Evolutionary conservation across 768 basidiomycete genomes (phyloP).

Genomic region (Auricularia sp.): DNA sequence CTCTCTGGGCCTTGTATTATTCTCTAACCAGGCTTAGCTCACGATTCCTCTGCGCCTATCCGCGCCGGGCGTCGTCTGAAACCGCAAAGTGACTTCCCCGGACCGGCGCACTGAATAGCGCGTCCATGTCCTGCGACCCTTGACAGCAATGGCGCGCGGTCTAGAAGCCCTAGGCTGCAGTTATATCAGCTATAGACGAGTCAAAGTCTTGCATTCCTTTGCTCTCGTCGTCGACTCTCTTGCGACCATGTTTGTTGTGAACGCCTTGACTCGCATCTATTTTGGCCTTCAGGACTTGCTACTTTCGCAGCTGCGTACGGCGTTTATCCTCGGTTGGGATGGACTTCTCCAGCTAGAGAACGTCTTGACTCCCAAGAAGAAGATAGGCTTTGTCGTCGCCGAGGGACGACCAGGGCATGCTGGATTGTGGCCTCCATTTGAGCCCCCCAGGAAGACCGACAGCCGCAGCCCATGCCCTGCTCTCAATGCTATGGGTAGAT

Average conservation of each 20-base stretch:
- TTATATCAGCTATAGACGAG: too few species aligned
- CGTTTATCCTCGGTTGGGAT: not conserved
- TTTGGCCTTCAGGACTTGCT: not conserved
- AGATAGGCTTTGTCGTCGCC: not conserved
- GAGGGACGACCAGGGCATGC: not conserved
- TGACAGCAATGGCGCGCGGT: too few species aligned
- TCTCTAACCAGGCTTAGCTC: too few species aligned
- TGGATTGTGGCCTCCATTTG: not conserved
- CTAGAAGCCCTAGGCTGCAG: too few species aligned
- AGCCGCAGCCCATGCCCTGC: not conserved
- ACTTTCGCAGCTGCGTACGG: not conserved
- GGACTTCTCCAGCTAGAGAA: not conserved
- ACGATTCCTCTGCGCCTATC: too few species aligned
- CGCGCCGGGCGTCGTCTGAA: too few species aligned
- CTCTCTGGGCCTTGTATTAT: too few species aligned
- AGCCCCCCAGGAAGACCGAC: not conserved
- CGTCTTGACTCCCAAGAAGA: not conserved
- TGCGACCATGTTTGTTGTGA: not conserved
- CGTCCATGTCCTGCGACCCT: too few species aligned
- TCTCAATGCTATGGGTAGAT: not conserved
- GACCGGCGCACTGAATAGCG: too few species aligned
- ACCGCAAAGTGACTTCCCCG: too few species aligned
- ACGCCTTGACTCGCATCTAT: not conserved
- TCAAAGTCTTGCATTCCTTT: too few species aligned
- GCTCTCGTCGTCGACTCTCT: not conserved